Base-by-base conservation (phyloP, 331 rosid genomes). In the Pyracantha coccinea region DNA sequence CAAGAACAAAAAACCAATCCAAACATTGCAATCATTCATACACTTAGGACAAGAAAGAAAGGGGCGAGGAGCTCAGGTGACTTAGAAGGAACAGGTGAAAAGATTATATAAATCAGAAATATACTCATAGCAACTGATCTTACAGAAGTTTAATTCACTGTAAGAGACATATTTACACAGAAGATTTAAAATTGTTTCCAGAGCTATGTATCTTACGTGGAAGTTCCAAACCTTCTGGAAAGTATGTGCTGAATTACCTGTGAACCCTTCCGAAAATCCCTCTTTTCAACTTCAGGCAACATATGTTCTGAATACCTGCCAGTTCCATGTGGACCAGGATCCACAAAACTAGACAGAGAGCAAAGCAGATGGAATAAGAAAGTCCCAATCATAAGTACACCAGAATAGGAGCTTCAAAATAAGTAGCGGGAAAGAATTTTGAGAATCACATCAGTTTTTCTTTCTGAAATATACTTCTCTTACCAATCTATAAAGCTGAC, bases 401-500 rank as follows among this genome's bases (percentile, higher is more conserved):
- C 62, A 77, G 63, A 77, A 60, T 60, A 44, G 8, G 64, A 38
- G 54, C 33, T 60, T 25, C 21, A 21, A 17, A 41, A 44, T 27
- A 58, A 60, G 9, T 35, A 63, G n/a, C 7, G 5, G 29, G 28
- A 65, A 8, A 20, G 28, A 23, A 74, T 28, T 21, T 31, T 12
- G 2, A 20, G 27, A 29, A 14, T 63, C 13, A 8, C 52, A 62
- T 75, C 20, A 45, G 70, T 15, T 63, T 45, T 45, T 4, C 41
- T 44, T 19, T 33, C n/a, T 31, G 50, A 59, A 73, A 45, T 70
- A 75, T 50, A 57, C 29, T 7, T 68, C 70, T 61, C 89, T 81
- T 84, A 94, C 99, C 97, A 54, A 79, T 94, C 99, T 53, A 94
- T 81, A 78, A 89, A 94, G 91, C 99, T 94, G 85, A 92, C 85